Base-by-base conservation (phyloP, 768 basidiomycete genomes). In the Lentinula guzmanii region DNA sequence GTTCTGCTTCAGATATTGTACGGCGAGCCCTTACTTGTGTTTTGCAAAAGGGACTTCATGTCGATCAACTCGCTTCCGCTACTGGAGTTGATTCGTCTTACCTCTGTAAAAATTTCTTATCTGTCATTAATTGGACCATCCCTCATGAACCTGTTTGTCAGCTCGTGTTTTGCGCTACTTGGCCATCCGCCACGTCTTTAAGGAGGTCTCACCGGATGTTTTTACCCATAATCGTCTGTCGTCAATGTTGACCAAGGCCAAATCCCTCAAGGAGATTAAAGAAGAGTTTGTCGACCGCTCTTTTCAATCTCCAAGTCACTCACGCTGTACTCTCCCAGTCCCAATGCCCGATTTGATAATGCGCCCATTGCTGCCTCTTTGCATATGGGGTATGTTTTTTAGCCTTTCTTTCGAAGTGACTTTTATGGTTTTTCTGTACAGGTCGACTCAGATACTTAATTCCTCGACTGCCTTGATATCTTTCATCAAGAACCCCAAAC, bases 191-290 rank as follows among this genome's bases (percentile, higher is more conserved):
- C 74, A 77, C 61, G 66, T 77, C 62, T 77, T 77, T 67, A 41
- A 33, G 31, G 77, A 78, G 58, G 62, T 72, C 39, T 61, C 62
- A 1, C 72, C 73, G 5, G 65, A 75, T 60, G 70, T 72, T 3
- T 78, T 74, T 53, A 64, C 70, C 8, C 71, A 75, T 61, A 78
- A 77, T 64, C 70, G 72, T 16, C 62, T 71, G 13, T 76, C 76
- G 4, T 70, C 72, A 2, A 15, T 70, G 4, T 62, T 78, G 1
- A 70, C 68, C 50, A 76, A 70, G 34, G 63, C 60, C 11, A 75
- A 70, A 65, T 62, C 63, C 7, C 58, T 69, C 37, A 62, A 65
- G 34, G 72, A 67, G 6, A 67, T 76, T 24, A 63, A 67, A 52
- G 66, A 65, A 43, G 65, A 73, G 75, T 76, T 48, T 42, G 70